Evolutionary conservation across 148 eudicot genomes (phyloP), one percentile per base, ranked within the genome.

Genomic region (Chenopodium album): DNA sequence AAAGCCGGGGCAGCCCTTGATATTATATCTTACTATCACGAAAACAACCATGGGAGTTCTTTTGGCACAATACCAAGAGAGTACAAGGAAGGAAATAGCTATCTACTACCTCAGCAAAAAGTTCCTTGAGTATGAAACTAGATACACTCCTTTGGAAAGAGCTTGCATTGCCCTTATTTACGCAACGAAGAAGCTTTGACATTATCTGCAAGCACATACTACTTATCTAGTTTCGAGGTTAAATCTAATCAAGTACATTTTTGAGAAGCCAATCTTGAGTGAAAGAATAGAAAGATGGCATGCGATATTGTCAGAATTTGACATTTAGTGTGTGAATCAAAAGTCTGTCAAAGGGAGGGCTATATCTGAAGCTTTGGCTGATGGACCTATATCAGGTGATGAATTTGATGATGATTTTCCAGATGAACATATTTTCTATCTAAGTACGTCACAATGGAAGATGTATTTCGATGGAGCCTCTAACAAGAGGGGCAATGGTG

Each of bases 81-180:
- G 78, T 3, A 56, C 31, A 4, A 76, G 60, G 68, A 76, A 76
- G 19, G 78, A 76, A 32, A 48, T 60, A 4, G 44, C 68, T 2
- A 59, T 76, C 7, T 75, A 54, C 23, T 54, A 75, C 26, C 65
- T 75, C 16, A 50, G 64, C 7, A 75, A 75, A 9, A 54, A 75
- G 2, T 12, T 75, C 46, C 41, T 75, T 7, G 66, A 75, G 10
- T 75, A 54, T 50, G 65, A 75, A 19, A 75, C 64, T 4, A 52
- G 60, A 54, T 75, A 75, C 44, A 11, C 65, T 1, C 26, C 65
- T 0, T 7, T 75, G 4, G n/a, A 75, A 29, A 28, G 11, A 7
- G 16, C 44, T 5, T 75, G 46, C 31, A 17, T 28, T 17, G 52
- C 66, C 22, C 31, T 75, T 2, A 60, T 54, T 1, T 75, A 52